Evolutionary conservation across 1,284 basidiomycete species (phyloP).

Genomic region (Puccinia polysora): DNA sequence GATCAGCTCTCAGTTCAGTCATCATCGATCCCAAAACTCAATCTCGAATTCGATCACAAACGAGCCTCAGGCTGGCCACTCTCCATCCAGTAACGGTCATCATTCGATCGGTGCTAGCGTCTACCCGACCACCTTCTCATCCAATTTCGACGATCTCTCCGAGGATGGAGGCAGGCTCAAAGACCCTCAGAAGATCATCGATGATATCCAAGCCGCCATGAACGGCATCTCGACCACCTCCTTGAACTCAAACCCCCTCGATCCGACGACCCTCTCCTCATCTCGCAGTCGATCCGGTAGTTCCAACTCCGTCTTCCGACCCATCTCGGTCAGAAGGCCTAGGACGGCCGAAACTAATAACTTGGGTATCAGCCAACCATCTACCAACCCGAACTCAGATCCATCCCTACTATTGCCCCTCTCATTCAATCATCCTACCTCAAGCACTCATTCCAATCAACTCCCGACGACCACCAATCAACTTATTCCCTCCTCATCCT

Average conservation of each 20-base stretch:
- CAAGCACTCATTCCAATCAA: not conserved
- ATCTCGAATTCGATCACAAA: not conserved
- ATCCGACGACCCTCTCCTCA: not conserved
- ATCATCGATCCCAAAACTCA: slow-evolving; percentile 6
- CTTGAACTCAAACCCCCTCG: not conserved
- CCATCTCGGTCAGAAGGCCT: slow-evolving; percentile 21
- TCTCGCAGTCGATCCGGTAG: slow-evolving; percentile 7
- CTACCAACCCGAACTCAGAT: not conserved
- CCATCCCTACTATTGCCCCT: slow-evolving; percentile 7
- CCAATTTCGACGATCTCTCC: slow-evolving; percentile 13
- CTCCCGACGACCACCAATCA: not conserved
- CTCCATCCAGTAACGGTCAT: not conserved
- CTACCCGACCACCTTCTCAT: slow-evolving; percentile 24
- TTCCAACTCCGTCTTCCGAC: slow-evolving; percentile 7
- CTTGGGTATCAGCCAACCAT: not conserved
- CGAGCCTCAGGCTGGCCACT: not conserved
- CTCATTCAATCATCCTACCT: not conserved
- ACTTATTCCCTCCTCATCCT: no score
- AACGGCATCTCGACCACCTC: slow-evolving; percentile 3
- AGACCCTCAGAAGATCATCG: slow-evolving; percentile 25
- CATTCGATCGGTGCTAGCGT: slow-evolving; percentile 6
- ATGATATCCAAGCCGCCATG: slow-evolving; percentile 36
- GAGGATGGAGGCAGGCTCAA: slow-evolving; percentile 27
- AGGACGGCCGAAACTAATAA: not conserved
- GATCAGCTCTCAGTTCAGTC: slow-evolving; percentile 2